Evolutionary conservation across 805 yeast species (phyloP), one percentile per base, ranked within the genome.

Genomic region (Brettanomyces sp.): DNA sequence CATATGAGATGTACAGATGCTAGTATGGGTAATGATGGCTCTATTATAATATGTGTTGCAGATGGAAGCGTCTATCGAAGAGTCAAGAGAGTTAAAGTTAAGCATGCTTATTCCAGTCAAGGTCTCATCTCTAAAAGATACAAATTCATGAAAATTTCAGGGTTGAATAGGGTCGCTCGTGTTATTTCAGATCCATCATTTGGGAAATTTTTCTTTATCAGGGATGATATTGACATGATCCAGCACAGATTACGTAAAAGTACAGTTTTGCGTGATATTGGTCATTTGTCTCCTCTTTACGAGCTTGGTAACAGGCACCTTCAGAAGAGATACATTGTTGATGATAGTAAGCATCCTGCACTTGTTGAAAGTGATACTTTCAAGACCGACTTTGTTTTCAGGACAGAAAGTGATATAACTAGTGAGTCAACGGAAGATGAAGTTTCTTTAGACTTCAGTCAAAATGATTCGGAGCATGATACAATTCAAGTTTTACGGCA

Each of bases 11-110:
- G 78, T 42, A 67, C 65, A 4, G 95, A 87, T 62, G 73, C 85
- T 32, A 91, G 81, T 55, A 70, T 82, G 39, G 75, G 84, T 2
- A 67, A 64, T 14, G 85, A 82, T 55, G 95, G 95, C 0, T 78
- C 85, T 0, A 60, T 86, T 2, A 66, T 89, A 1, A 58, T 90
- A 1, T 76, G 84, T 50, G 82, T 93, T 0, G 60, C 68, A 21
- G 78, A 79, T 42, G 96, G 96, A 0, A 73, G 82, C 22, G 85
- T 77, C 0, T 87, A 75, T 52, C 66, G 68, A 50, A 60, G 69
- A 49, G 51, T 68, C 24, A 72, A 62, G 49, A 53, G 71, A 48
- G 47, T 56, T 41, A 45, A 65, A 45, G 57, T 66, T 50, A 55
- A 65, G 57, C 41, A 60, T 52, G 32, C 66, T 54, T 36, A 45